These are phyloP conservation scores for Dalbergia oliveri DNA, from an alignment of 306 rosid species.

Conservation along the genomic window DNA sequence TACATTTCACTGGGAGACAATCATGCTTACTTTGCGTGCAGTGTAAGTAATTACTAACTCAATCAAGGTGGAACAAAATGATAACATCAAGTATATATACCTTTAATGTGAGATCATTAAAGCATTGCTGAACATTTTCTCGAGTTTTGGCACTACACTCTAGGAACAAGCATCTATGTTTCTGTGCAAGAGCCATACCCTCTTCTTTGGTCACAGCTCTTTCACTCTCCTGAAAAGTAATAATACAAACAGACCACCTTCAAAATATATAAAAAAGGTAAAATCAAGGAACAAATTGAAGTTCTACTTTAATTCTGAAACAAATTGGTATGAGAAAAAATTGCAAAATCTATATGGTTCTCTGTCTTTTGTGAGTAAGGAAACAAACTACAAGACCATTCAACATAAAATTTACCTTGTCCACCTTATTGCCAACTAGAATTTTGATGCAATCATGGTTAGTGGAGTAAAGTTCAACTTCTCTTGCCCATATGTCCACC, in stretches of 20 bases:
- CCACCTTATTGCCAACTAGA: slow-evolving; percentile 93
- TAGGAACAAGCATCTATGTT: slow-evolving; percentile 73
- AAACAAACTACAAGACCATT: slow-evolving; percentile 23
- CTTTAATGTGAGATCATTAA: slow-evolving; percentile 73
- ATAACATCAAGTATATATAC: slow-evolving; percentile 44
- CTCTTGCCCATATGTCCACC: slow-evolving; percentile 80
- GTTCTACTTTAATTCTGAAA: slow-evolving; percentile 6
- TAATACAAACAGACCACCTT: neutral
- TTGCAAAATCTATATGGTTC: slow-evolving; percentile 22
- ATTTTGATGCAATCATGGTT: slow-evolving; percentile 77
- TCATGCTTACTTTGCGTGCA: neutral
- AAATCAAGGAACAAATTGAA: slow-evolving; percentile 10
- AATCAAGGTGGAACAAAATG: neutral
- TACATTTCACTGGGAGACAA: neutral
- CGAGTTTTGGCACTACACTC: slow-evolving; percentile 88
- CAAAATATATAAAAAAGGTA: slow-evolving; percentile 18
- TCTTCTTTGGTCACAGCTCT: slow-evolving; percentile 85
- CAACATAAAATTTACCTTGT: slow-evolving; percentile 62
- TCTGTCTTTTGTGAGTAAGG: slow-evolving; percentile 22
- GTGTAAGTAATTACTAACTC: neutral
- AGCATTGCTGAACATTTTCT: slow-evolving; percentile 88
- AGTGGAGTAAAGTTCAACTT: slow-evolving; percentile 77
- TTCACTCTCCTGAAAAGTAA: slow-evolving; percentile 65
- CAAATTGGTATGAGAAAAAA: slow-evolving; percentile 1
- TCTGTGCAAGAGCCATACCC: slow-evolving; percentile 82